phyloP scores from a whole-genome alignment of 1,139 yeast genomes.

The Saccharomyces pastorianus region DNA sequence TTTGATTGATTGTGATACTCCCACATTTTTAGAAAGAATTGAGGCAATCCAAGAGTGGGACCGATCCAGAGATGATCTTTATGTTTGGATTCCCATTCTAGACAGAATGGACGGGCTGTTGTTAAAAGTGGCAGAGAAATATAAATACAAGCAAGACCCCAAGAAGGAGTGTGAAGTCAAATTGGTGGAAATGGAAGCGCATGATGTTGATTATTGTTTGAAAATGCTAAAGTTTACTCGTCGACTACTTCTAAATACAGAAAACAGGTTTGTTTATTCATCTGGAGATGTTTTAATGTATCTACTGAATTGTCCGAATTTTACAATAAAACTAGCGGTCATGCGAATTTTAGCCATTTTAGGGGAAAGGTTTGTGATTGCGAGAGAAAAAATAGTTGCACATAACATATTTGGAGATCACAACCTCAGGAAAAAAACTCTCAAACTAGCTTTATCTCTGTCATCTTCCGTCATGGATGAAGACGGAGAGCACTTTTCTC shows the following conservation, averaged over 20 bases:
- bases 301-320: slow-evolving; percentile 52
- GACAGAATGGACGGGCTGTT: slow-evolving; percentile 67
- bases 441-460: slow-evolving; percentile 46
- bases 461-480: slow-evolving; percentile 41
- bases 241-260: slow-evolving; percentile 59
- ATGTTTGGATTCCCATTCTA: slow-evolving; percentile 69
- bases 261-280: slow-evolving; percentile 58
- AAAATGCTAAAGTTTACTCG: slow-evolving; percentile 56
- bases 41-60: slow-evolving; percentile 41
- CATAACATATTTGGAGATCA: slow-evolving; percentile 37
- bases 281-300: slow-evolving; percentile 56
- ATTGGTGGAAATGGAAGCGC: slow-evolving; percentile 38
- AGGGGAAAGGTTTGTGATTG: slow-evolving; percentile 49
- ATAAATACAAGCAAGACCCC: slow-evolving; percentile 34
- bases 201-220: slow-evolving; percentile 43
- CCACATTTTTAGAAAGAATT: slow-evolving; percentile 21
- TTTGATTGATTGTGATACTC: slow-evolving; percentile 17
- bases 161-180: slow-evolving; percentile 37
- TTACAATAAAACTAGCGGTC: slow-evolving; percentile 53
- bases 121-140: slow-evolving; percentile 45
- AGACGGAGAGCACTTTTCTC: slow-evolving; percentile 43
- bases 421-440: slow-evolving; percentile 36
- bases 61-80: slow-evolving; percentile 63
- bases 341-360: slow-evolving; percentile 55
- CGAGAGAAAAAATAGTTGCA: slow-evolving; percentile 37